Percentiles rank a stretch among this genome's conserved stretches.
Evolutionary conservation across 2,329 filamentous ascomycete genomes (phyloP).

Genomic region (Epichloe bromicola): DNA sequence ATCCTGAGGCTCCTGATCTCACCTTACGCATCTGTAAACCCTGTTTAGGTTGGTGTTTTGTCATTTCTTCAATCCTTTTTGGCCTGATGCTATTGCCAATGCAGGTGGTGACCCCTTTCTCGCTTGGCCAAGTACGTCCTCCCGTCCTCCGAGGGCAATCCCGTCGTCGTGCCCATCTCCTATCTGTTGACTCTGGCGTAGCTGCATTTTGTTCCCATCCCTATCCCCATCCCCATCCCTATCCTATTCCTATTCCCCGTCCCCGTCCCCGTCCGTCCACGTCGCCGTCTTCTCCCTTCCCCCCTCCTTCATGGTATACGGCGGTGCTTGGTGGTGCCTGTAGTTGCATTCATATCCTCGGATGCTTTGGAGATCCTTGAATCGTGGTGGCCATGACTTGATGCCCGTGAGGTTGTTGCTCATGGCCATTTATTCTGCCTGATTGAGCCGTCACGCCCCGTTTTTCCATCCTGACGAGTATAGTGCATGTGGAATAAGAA

Average conservation of each 20-base stretch:
- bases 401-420: conserved; percentile 4
- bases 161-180: background rate
- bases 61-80: background rate
- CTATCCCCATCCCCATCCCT: background rate
- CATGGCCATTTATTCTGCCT: conserved; percentile 6
- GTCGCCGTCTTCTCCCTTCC: background rate
- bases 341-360: background rate
- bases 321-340: background rate
- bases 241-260: too few species aligned
- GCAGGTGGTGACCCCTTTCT: background rate
- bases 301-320: background rate
- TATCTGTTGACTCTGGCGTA: background rate
- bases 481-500: conserved; percentile 8
- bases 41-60: conserved; percentile 2
- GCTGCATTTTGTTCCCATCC: conserved; percentile 1
- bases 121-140: background rate
- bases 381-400: conserved; percentile 5
- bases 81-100: background rate
- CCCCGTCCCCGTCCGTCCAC: background rate
- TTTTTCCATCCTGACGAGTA: conserved; percentile 9
- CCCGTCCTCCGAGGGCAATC: background rate
- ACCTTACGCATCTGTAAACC: background rate
- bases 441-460: conserved; percentile 9
- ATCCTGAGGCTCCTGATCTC: background rate
- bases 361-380: conserved; percentile 2